Base-by-base conservation (phyloP, 2,329 filamentous ascomycete genomes). In the Colletotrichum falcatum region DNA sequence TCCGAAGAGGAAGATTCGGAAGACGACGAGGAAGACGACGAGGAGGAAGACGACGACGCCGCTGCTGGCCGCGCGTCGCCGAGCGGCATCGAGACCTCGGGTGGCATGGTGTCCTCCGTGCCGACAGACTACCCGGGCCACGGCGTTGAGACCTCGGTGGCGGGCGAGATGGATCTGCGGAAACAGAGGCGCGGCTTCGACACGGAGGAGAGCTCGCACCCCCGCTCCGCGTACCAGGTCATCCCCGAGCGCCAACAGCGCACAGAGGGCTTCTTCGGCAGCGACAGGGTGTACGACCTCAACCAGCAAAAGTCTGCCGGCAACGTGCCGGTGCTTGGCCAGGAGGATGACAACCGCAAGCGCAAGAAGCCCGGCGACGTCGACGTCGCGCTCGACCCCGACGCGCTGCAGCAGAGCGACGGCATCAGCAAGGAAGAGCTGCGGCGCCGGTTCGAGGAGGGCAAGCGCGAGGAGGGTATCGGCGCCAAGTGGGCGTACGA, bases 311-410 rank as follows among this genome's bases (percentile, higher is more conserved):
- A 87, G 71, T 82, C 84, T 7, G 53, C 53, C 14, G 53, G 53
- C 28, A 83, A 86, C 70, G 81, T 93, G 71, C 92, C 93, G 0
- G 88, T 97, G 3, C 88, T 99, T 5, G 96, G 95, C 14, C 88
- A 89, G 73, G 94, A 97, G 30, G 92, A 94, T 69, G 90, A 94
- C 66, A 86, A 81, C 30, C 85, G 93, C 76, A 96, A 97, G 83
- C 89, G 94, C 77, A 99, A 98, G 89, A 97, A 98, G 87, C 95
- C 93, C 5, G 96, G 95, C 49, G 96, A 99, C 79, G 89, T 99
- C 30, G 96, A 99, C 75, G 92, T 98, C 35, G 94, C 94, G 30
- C 90, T 99, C 73, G 94, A 98, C 76, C 89, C 94, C 6, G 95
- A 98, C 78, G 88, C 92, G 46, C 81, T 99, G 71, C 89, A 89